Percentiles rank a stretch among this genome's conserved stretches.
Evolutionary conservation across 176 grass and related monocot genomes (phyloP).

Genomic region (Alloteropsis semialata): DNA sequence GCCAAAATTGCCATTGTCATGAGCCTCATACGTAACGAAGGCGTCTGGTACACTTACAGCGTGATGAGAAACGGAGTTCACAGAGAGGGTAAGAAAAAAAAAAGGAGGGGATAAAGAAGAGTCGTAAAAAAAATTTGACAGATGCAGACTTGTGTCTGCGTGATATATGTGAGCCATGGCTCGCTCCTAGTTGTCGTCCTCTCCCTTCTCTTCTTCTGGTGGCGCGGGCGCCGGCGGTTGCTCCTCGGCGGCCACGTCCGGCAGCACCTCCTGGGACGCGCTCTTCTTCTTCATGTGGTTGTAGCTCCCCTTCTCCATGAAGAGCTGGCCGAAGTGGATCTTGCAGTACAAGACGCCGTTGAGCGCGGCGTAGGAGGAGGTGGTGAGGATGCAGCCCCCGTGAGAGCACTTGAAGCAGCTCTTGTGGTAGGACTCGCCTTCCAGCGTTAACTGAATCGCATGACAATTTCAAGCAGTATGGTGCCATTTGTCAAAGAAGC

Average conservation of each 20-base stretch:
- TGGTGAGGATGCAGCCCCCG: constrained; percentile 79
- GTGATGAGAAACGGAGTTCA: constrained; percentile 39
- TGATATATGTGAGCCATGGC: background rate
- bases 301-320: constrained; percentile 99
- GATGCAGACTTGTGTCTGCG: background rate
- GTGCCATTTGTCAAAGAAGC: background rate
- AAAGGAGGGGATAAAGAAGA: background rate
- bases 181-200: constrained; percentile 45
- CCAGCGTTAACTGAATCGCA: constrained; percentile 62
- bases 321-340: constrained; percentile 89
- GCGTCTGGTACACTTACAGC: constrained; percentile 22
- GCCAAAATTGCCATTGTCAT: constrained; percentile 27
- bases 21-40: constrained; percentile 19
- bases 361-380: constrained; percentile 88
- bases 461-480: background rate
- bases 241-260: constrained; percentile 38
- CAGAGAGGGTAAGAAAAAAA: constrained; percentile 4
- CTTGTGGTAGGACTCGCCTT: constrained; percentile 86
- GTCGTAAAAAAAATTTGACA: background rate
- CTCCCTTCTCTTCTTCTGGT: constrained; percentile 31
- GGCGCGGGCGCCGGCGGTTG: background rate
- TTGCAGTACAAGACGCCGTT: constrained; percentile 95
- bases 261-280: constrained; percentile 38
- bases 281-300: constrained; percentile 77
- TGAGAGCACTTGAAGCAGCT: constrained; percentile 90